phyloP scores from a whole-genome alignment of 2,329 filamentous ascomycete species.

The Fusarium avenaceum region DNA sequence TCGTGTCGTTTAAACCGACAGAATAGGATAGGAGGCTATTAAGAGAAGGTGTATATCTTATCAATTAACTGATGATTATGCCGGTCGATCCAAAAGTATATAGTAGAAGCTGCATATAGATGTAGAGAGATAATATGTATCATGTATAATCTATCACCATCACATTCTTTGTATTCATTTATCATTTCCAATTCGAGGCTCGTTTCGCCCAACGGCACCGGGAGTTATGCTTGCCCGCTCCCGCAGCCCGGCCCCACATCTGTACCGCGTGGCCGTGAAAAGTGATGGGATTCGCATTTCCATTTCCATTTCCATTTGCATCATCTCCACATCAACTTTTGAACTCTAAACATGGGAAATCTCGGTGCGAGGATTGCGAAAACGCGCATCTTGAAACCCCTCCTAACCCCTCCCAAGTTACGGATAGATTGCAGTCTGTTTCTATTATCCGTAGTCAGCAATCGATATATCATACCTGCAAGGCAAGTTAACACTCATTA shows the following conservation, averaged over 20 bases:
- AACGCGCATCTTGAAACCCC: constrained; percentile 11
- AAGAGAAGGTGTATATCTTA: neutral
- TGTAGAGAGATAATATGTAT: neutral
- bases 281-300: too few relatives aligned
- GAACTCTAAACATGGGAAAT: neutral
- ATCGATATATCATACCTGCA: neutral
- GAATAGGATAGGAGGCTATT: neutral
- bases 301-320: too few relatives aligned
- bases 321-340: neutral
- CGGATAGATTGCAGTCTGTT: too few relatives aligned
- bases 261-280: constrained; percentile 29
- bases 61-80: neutral
- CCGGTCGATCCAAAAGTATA: neutral
- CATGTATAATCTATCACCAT: neutral
- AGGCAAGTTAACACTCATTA: neutral
- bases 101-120: neutral
- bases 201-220: constrained; percentile 10
- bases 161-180: neutral
- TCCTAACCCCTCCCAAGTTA: neutral
- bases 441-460: neutral
- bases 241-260: constrained; percentile 41
- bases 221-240: constrained; percentile 36
- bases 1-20: neutral
- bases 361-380: constrained; percentile 33
- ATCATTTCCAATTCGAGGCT: neutral